These are phyloP conservation scores for Aspergillus spinulosporus DNA, from an alignment of 2,329 filamentous ascomycete species.

Conservation along the genomic window DNA sequence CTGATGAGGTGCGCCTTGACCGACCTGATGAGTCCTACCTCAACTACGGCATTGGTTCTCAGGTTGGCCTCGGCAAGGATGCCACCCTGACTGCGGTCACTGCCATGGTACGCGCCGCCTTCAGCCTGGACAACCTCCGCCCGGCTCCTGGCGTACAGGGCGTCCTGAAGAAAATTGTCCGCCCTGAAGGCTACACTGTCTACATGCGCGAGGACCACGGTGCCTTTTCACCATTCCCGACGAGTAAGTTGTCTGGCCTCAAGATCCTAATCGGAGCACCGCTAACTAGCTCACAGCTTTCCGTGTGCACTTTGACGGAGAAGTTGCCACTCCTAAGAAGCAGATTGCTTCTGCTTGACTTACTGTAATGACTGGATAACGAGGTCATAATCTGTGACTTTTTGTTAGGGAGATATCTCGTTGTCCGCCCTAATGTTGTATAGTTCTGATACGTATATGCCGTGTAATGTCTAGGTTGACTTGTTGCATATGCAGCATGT, in stretches of 20 bases:
- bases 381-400: constrained; percentile 4
- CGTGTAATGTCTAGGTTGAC: background rate
- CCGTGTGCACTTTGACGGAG: constrained; percentile 48
- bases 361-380: background rate
- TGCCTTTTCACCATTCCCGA: constrained; percentile 54
- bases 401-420: constrained; percentile 10
- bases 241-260: constrained; percentile 32
- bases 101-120: constrained; percentile 67
- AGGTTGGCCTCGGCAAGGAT: constrained; percentile 63
- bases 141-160: constrained; percentile 65
- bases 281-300: constrained; percentile 35
- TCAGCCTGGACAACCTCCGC: constrained; percentile 60
- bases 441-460: background rate
- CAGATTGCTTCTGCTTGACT: constrained; percentile 8
- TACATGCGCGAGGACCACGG: constrained; percentile 70
- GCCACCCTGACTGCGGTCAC: constrained; percentile 63
- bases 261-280: background rate
- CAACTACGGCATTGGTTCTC: constrained; percentile 63
- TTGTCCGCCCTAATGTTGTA: background rate
- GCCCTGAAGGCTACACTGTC: constrained; percentile 56
- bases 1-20: constrained; percentile 57
- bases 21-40: constrained; percentile 66
- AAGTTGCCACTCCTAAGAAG: constrained; percentile 29
- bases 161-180: constrained; percentile 64
- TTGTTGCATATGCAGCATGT: no score